Base-by-base conservation (phyloP, 805 yeast species). In the Lipomyces sp. region DNA sequence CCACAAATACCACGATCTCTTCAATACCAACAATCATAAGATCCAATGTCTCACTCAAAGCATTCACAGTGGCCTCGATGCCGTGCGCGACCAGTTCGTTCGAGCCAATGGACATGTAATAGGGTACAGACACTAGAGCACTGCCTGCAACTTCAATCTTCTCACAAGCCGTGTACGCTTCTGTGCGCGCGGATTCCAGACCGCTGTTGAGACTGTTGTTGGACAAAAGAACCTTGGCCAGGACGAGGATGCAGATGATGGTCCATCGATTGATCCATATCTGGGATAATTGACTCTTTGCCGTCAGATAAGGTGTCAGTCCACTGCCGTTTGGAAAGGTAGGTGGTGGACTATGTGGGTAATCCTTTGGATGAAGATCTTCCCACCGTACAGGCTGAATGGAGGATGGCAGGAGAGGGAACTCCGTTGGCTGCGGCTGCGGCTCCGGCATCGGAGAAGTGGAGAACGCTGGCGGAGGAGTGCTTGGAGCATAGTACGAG, bases 151-250 rank as follows among this genome's bases (percentile, higher is more conserved):
- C 77, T 59, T 89, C 87, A 1, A 85, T 76, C 0, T 82, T 71
- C 0, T 76, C 72, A 72, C 95, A 89, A 4, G 84, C 77, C 1
- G 77, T 59, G 42, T 80, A 64, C 0, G 86, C 77, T 62, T 81
- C 75, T 0, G 69, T 55, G 67, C 80, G 73, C 2, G 86, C 80
- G 10, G 78, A 75, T 7, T 73, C 70, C 1, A 90, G 71, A 0
- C 85, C 80, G 8, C 79, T 66, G 13, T 74, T 60, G 0, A 91
- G 72, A 0, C 89, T 80, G 3, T 69, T 74, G 24, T 82, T 78
- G 72, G 92, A 90, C 0, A 92, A 74, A 2, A 80, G 71, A 2
- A 93, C 72, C 72, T 92, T 92, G 2, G 90, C 69, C 0, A 87
- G 78, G 8, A 89, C 79, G 1, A 94, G 75, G 0, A 85, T 70